Percentiles rank a stretch among this genome's conserved stretches.
Conservation (phyloP, 1,284 basidiomycete genomes). For the Marasmius oreades region DNA sequence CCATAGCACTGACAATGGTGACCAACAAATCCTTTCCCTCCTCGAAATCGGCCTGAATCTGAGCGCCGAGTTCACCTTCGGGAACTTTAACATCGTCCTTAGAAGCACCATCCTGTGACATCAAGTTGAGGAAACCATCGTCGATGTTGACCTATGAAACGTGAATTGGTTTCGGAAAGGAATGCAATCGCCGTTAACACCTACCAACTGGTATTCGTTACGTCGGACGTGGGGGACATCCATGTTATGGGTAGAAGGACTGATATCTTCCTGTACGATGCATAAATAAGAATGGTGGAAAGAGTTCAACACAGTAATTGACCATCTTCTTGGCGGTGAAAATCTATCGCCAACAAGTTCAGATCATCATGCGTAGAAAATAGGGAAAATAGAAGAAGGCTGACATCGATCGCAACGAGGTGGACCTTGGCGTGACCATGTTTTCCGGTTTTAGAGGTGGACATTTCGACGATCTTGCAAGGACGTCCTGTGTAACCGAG, state of each 20-base stretch:
- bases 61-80: slow-evolving; percentile 78
- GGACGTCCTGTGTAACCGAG: slow-evolving; percentile 63
- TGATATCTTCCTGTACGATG: slow-evolving; percentile 86
- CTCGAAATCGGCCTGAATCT: slow-evolving; percentile 77
- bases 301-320: slow-evolving; percentile 22
- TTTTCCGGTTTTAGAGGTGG: slow-evolving; percentile 99
- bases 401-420: slow-evolving; percentile 92
- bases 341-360: slow-evolving; percentile 55
- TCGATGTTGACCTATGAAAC: slow-evolving; percentile 72
- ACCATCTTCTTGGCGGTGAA: slow-evolving; percentile 94
- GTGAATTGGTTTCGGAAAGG: slow-evolving; percentile 12
- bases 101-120: slow-evolving; percentile 77
- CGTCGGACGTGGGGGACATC: slow-evolving; percentile 95
- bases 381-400: slow-evolving; percentile 29
- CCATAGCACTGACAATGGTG: slow-evolving; percentile 91
- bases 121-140: slow-evolving; percentile 93
- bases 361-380: slow-evolving; percentile 12
- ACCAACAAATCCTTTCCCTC: slow-evolving; percentile 86
- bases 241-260: slow-evolving; percentile 98
- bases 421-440: slow-evolving; percentile 99
- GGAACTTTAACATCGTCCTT: slow-evolving; percentile 98
- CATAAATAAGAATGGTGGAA: slow-evolving; percentile 8
- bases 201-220: slow-evolving; percentile 89
- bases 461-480: slow-evolving; percentile 99
- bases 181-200: slow-evolving; percentile 17